Conservation (phyloP, 257 asterid species). For the Verbascum thapsus region DNA sequence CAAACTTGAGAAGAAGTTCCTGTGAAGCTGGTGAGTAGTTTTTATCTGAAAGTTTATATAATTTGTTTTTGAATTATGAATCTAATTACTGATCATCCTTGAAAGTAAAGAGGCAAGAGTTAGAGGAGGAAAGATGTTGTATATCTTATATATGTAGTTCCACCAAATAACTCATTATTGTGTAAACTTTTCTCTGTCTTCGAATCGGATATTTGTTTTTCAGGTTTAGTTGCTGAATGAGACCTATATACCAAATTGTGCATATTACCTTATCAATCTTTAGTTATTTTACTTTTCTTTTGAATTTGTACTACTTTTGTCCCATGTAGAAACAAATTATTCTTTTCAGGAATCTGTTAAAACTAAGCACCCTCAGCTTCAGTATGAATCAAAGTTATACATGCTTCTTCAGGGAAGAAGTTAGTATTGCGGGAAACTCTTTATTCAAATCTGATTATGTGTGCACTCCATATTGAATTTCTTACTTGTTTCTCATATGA, state of each 20-base stretch:
- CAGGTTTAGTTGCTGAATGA: conserved; percentile 12
- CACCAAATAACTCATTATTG: conserved; percentile 15
- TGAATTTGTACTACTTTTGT: conserved; percentile 22
- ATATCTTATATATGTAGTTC: no score
- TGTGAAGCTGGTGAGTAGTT: conserved; percentile 75
- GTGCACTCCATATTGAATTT: conserved; percentile 4
- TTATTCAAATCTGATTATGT: conserved; percentile 6
- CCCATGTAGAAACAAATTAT: conserved; percentile 18
- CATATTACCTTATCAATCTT: background rate
- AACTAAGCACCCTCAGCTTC: conserved; percentile 97
- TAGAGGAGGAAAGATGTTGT: conserved; percentile 11
- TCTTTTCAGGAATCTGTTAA: conserved; percentile 79
- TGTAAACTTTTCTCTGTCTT: background rate
- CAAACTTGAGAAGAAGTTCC: conserved; percentile 99
- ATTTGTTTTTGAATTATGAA: conserved; percentile 7
- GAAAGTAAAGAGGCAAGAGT: background rate
- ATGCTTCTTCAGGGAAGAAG: conserved; percentile 99
- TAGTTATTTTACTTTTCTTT: background rate
- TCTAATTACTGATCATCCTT: background rate
- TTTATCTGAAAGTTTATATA: conserved; percentile 3
- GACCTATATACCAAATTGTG: conserved; percentile 4
- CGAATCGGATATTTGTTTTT: background rate
- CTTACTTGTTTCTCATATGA: conserved; percentile 31
- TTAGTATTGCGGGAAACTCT: conserved; percentile 30
- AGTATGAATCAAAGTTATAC: conserved; percentile 90